Percentiles rank a stretch among this genome's conserved stretches.
These are phyloP conservation scores for Bocquillonia castaneifolia DNA, from an alignment of 441 rosid species.

Conservation along the genomic window DNA sequence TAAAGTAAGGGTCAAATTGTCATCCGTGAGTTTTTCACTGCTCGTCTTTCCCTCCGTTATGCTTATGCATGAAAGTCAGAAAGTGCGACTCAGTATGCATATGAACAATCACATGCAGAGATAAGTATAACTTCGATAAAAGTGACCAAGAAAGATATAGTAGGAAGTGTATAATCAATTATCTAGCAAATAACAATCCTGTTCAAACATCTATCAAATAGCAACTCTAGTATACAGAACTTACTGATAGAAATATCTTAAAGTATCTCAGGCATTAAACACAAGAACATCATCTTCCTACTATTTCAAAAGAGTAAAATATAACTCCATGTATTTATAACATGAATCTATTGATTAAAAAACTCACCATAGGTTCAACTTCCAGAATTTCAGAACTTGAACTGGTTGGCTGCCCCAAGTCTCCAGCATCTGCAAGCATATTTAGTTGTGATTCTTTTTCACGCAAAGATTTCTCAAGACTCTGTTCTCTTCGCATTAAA, in stretches of 20 bases:
- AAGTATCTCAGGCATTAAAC: not conserved
- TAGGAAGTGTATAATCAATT: not conserved
- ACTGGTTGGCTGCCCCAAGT: slow-evolving; percentile 32
- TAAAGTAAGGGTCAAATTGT: not conserved
- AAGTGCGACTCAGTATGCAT: not conserved
- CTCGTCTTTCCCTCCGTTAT: not conserved
- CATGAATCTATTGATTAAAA: not conserved
- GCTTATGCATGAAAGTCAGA: not conserved
- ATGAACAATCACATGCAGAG: not conserved
- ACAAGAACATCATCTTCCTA: not conserved
- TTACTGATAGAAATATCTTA: not conserved
- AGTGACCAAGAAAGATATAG: not conserved
- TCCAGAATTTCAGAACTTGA: slow-evolving; percentile 65
- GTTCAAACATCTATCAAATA: too few relatives aligned
- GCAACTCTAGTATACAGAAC: not conserved
- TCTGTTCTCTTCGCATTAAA: slow-evolving; percentile 56
- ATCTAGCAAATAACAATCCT: not conserved
- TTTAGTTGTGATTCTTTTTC: slow-evolving; percentile 64
- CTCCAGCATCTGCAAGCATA: slow-evolving; percentile 50
- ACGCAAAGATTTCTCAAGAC: slow-evolving; percentile 56
- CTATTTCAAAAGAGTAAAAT: not conserved
- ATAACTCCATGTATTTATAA: not conserved
- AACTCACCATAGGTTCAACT: slow-evolving; percentile 88
- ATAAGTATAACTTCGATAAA: not conserved
- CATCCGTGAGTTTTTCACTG: not conserved